These are phyloP conservation scores for Curvularia lunata DNA, from an alignment of 2,329 filamentous ascomycete species.

Conservation along the genomic window DNA sequence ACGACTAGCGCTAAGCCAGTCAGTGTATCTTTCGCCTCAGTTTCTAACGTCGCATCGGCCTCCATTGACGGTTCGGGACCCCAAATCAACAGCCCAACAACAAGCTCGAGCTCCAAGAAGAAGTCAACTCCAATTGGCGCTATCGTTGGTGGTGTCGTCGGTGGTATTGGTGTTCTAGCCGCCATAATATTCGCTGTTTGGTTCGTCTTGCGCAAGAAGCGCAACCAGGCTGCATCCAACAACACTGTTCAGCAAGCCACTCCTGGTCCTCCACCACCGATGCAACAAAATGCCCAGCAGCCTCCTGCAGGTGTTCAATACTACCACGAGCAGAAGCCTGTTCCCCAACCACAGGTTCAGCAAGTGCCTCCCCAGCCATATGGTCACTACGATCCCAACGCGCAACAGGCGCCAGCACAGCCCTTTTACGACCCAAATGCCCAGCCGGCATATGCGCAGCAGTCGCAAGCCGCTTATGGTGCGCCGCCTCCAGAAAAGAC, in stretches of 20 bases:
- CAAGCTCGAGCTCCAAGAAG: neutral
- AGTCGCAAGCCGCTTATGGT: conserved; percentile 4
- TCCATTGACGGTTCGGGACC: neutral
- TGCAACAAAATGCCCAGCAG: conserved; percentile 1
- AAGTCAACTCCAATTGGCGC: conserved; percentile 21
- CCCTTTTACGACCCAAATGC: conserved; percentile 15
- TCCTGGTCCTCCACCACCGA: neutral
- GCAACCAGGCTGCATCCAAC: conserved; percentile 4
- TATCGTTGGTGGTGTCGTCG: conserved; percentile 29
- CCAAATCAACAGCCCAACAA: neutral
- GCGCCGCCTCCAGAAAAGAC: conserved; percentile 15
- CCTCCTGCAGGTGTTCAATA: conserved; percentile 11
- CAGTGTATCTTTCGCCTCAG: conserved; percentile 5
- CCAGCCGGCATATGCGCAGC: conserved; percentile 9
- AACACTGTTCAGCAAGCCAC: neutral
- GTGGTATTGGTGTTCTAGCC: conserved; percentile 24
- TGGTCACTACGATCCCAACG: conserved; percentile 11
- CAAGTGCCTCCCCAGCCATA: conserved; percentile 14
- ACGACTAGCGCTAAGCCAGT: neutral
- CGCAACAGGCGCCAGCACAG: conserved; percentile 4
- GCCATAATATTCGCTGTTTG: conserved; percentile 20
- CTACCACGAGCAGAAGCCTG: conserved; percentile 14
- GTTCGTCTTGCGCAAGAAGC: conserved; percentile 21
- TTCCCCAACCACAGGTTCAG: conserved; percentile 11
- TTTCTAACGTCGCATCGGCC: neutral